Evolutionary conservation across 164 flowering plant species (phyloP).

Genomic region (Sextonia rubra): DNA sequence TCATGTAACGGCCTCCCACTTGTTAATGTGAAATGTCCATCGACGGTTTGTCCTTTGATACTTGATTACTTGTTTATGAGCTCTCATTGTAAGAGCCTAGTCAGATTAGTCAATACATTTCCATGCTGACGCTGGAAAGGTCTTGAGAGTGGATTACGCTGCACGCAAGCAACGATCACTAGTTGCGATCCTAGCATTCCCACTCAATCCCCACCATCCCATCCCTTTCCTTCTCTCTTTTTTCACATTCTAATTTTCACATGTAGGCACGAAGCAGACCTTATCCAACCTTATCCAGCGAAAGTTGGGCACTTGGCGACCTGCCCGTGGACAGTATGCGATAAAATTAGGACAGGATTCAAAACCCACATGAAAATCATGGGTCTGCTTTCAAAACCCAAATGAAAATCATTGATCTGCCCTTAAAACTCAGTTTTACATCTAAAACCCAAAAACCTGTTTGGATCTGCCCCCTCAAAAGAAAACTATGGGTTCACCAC

Average conservation of each 20-base stretch:
- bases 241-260: not conserved
- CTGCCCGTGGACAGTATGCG: not conserved
- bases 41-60: not conserved
- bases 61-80: not conserved
- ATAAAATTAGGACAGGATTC: too few relatives aligned
- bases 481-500: too few relatives aligned
- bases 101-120: not conserved
- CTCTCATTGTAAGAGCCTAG: not conserved
- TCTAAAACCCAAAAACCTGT: too few relatives aligned
- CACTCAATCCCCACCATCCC: slow-evolving; percentile 1
- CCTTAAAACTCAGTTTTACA: too few relatives aligned
- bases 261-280: not conserved
- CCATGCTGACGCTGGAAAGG: slow-evolving; percentile 9
- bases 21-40: not conserved
- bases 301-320: not conserved
- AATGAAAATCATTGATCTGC: too few relatives aligned
- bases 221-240: not conserved
- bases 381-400: too few relatives aligned
- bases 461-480: too few relatives aligned
- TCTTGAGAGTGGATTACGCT: not conserved
- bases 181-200: not conserved
- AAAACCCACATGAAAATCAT: too few relatives aligned
- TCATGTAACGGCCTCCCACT: not conserved
- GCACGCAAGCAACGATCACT: slow-evolving; percentile 1
- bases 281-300: not conserved